Evolutionary conservation across 2,329 filamentous ascomycete genomes (phyloP).

Genomic region (Penicillium expansum): DNA sequence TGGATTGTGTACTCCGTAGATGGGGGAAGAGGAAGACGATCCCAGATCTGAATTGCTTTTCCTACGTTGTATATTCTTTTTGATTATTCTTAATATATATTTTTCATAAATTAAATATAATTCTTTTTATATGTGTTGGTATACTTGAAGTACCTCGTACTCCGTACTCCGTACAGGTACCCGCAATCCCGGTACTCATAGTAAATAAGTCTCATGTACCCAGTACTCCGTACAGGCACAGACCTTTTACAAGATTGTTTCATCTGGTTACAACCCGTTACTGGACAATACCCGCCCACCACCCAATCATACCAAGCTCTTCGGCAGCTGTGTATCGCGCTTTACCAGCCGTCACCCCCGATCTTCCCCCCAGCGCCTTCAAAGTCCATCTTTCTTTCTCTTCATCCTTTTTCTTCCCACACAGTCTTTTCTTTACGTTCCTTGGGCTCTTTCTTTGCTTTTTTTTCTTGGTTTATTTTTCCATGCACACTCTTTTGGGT

Average conservation of each 20-base stretch:
- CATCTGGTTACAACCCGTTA: slow-evolving; percentile 11
- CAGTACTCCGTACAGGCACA: slow-evolving; percentile 5
- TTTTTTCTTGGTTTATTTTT: slow-evolving; percentile 22
- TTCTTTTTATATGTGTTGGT: background rate
- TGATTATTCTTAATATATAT: background rate
- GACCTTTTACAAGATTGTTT: slow-evolving; percentile 6
- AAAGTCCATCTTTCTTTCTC: slow-evolving; percentile 17
- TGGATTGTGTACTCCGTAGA: background rate
- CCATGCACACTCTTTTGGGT: slow-evolving; percentile 20
- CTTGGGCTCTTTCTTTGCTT: slow-evolving; percentile 19
- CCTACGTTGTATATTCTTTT: background rate
- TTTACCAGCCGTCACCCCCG: slow-evolving; percentile 13
- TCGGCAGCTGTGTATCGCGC: slow-evolving; percentile 10
- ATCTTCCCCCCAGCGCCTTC: slow-evolving; percentile 14
- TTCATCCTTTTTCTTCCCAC: slow-evolving; percentile 16
- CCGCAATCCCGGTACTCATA: background rate
- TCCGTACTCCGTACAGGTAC: background rate
- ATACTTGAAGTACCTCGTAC: background rate
- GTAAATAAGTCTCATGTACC: slow-evolving; percentile 13
- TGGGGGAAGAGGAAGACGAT: slow-evolving; percentile 1
- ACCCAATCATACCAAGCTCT: slow-evolving; percentile 8
- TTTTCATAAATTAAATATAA: background rate
- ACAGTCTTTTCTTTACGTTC: slow-evolving; percentile 19
- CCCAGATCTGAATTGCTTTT: slow-evolving; percentile 10
- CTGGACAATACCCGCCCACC: slow-evolving; percentile 2